Evolutionary conservation across 768 basidiomycete genomes (phyloP).

Genomic region (Sarcodon sp.): DNA sequence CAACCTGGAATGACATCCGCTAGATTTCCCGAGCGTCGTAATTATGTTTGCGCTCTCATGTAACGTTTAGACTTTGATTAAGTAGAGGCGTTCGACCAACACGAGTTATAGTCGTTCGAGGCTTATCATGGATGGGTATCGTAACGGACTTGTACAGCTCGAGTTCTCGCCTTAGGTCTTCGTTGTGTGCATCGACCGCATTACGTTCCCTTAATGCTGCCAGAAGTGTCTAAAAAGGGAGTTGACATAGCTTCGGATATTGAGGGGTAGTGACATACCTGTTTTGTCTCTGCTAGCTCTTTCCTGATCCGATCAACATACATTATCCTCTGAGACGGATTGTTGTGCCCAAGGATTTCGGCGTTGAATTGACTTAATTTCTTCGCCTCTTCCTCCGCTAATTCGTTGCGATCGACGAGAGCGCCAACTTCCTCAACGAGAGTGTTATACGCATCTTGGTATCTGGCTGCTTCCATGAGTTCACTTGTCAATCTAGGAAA

Average conservation of each 20-base stretch:
- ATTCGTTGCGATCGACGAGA: conserved; percentile 54
- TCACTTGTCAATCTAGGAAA: conserved; percentile 30
- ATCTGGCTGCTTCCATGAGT: conserved; percentile 46
- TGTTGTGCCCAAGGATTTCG: conserved; percentile 73
- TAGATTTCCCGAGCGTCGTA: too few relatives aligned
- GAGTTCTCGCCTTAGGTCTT: conserved; percentile 19
- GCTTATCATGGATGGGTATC: conserved; percentile 14
- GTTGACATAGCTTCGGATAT: not conserved
- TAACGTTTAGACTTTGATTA: too few relatives aligned
- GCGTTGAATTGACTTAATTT: conserved; percentile 75
- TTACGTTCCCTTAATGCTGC: conserved; percentile 19
- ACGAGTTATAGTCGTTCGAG: conserved; percentile 20
- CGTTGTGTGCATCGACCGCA: conserved; percentile 13
- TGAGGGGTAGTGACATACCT: conserved; percentile 33
- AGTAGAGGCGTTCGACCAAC: conserved; percentile 15
- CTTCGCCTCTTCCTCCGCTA: conserved; percentile 72
- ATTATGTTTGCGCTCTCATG: too few relatives aligned
- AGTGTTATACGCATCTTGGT: conserved; percentile 58
- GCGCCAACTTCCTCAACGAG: conserved; percentile 51
- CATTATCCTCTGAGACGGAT: conserved; percentile 75
- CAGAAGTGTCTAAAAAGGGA: conserved; percentile 12
- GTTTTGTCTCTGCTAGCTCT: conserved; percentile 72
- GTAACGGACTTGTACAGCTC: conserved; percentile 21
- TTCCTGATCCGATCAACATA: conserved; percentile 77
- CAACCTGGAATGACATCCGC: too few relatives aligned